These are phyloP conservation scores for Alisma plantagoaquatica DNA, from an alignment of 106 monocot genomes.

Conservation along the genomic window DNA sequence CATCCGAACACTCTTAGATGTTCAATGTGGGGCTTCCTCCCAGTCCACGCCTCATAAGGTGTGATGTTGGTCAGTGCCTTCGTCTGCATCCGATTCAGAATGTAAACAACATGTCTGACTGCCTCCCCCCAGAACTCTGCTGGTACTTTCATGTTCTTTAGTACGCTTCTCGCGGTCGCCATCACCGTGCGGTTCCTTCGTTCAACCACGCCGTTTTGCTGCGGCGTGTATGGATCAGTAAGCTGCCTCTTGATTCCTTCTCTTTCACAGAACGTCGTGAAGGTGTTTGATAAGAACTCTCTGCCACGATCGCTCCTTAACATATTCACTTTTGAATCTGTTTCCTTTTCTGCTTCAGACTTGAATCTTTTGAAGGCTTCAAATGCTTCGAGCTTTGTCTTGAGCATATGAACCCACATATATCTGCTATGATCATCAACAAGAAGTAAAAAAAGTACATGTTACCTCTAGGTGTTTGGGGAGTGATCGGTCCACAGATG, in stretches of 20 bases:
- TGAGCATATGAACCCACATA: constrained; percentile 4
- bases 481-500: constrained; percentile 8
- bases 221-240: constrained; percentile 6
- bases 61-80: constrained; percentile 10
- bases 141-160: constrained; percentile 12
- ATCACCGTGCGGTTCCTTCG: constrained; percentile 10
- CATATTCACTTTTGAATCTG: background rate
- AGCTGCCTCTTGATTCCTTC: constrained; percentile 9
- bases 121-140: constrained; percentile 13
- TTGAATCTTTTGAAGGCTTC: constrained; percentile 2
- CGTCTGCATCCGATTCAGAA: constrained; percentile 11
- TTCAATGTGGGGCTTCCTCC: background rate
- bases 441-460: background rate
- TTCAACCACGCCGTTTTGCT: constrained; percentile 15
- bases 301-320: constrained; percentile 3
- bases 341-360: background rate
- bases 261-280: background rate
- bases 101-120: constrained; percentile 7
- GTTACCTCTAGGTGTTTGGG: constrained; percentile 2
- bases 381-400: background rate
- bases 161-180: constrained; percentile 5
- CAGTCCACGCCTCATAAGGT: constrained; percentile 18
- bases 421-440: constrained; percentile 1
- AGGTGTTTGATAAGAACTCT: too few relatives aligned
- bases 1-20: background rate